Conservation (phyloP, 257 asterid genomes). For the Osmanthus fragrans region DNA sequence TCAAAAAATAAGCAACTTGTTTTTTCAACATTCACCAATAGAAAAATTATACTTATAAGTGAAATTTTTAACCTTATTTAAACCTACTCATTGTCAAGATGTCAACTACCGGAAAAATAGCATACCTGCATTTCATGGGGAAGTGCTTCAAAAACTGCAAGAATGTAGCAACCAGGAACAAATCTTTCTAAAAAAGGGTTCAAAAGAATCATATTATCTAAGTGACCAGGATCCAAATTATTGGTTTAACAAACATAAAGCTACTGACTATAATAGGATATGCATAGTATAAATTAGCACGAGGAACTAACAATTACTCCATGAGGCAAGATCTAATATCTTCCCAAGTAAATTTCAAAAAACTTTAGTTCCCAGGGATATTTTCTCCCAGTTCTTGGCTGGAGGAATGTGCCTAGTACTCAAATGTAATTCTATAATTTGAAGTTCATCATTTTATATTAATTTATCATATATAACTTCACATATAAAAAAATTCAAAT, state of each 20-base stretch:
- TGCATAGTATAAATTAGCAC: neutral
- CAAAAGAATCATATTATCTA: no score
- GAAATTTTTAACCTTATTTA: no score
- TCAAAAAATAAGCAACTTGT: no score
- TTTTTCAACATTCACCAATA: neutral
- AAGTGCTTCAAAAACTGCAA: no score
- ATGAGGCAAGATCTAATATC: neutral
- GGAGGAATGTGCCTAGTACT: no score
- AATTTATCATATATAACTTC: no score
- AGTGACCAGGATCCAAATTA: no score
- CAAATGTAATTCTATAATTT: no score
- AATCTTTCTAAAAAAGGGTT: no score
- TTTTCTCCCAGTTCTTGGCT: neutral
- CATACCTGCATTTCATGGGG: conserved; percentile 21
- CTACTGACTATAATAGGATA: neutral
- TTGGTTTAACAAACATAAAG: neutral
- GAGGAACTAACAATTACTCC: neutral
- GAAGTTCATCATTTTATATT: no score
- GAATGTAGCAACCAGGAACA: no score
- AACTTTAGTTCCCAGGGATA: neutral
- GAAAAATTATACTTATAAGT: neutral
- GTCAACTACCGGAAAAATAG: neutral
- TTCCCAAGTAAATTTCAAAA: neutral
- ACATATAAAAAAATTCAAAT: no score
- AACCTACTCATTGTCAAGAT: neutral